These are phyloP conservation scores for Casuarina cunninghamiana DNA, from an alignment of 306 rosid genomes.

Conservation along the genomic window DNA sequence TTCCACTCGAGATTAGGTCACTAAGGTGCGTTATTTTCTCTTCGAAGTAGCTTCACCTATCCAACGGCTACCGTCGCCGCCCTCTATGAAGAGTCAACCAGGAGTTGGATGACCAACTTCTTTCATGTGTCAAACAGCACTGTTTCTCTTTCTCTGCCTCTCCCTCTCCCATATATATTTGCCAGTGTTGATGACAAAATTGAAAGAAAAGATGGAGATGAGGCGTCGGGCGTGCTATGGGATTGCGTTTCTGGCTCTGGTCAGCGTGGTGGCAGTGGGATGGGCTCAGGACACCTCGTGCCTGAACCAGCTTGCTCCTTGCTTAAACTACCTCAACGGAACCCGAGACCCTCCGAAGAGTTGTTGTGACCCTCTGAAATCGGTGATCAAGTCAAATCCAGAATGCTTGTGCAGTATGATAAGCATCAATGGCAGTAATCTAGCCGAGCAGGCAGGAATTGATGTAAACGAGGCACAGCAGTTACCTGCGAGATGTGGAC, in stretches of 20 bases:
- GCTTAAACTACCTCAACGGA: slow-evolving; percentile 56
- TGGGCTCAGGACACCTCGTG: slow-evolving; percentile 39
- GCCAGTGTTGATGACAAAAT: neutral
- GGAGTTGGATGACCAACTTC: slow-evolving; percentile 39
- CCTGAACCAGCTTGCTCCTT: slow-evolving; percentile 45
- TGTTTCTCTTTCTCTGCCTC: neutral
- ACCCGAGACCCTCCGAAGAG: slow-evolving; percentile 47
- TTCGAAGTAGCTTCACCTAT: slow-evolving; percentile 18
- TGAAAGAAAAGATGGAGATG: slow-evolving; percentile 10
- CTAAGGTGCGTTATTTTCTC: neutral
- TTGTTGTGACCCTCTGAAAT: slow-evolving; percentile 60
- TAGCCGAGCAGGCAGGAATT: slow-evolving; percentile 59
- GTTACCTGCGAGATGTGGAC: slow-evolving; percentile 54
- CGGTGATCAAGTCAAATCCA: slow-evolving; percentile 46
- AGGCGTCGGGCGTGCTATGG: neutral
- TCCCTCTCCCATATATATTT: neutral
- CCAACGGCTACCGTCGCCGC: slow-evolving; percentile 4
- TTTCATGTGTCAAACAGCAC: neutral
- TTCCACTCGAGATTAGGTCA: neutral
- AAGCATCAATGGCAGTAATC: slow-evolving; percentile 45
- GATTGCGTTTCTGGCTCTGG: slow-evolving; percentile 12
- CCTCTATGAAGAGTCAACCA: slow-evolving; percentile 3
- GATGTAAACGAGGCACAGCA: slow-evolving; percentile 49
- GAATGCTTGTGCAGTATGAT: slow-evolving; percentile 52
- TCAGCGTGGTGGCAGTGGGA: slow-evolving; percentile 12